A percentile compares a stretch with the other conserved stretches of the same genome.
Evolutionary conservation across 305 asterid genomes (phyloP).

Genomic region (Fraxinus albicans): DNA sequence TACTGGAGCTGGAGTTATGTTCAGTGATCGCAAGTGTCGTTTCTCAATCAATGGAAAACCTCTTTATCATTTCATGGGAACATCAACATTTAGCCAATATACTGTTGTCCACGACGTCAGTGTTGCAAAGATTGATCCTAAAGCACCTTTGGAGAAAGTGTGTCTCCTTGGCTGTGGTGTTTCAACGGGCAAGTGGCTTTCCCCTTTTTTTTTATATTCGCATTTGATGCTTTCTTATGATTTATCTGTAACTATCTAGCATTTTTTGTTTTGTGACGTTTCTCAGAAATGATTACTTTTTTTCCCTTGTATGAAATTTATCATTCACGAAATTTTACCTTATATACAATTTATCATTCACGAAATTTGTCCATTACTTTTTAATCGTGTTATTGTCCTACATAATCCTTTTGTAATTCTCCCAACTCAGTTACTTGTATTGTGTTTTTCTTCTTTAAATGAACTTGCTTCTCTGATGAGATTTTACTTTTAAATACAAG

Average conservation of each 20-base stretch:
- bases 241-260: neutral
- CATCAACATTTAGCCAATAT: constrained; percentile 97
- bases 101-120: constrained; percentile 72
- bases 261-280: neutral
- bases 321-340: neutral
- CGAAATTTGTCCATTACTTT: neutral
- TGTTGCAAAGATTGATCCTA: constrained; percentile 54
- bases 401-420: neutral
- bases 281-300: neutral
- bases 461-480: neutral
- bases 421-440: neutral
- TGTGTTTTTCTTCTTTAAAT: neutral
- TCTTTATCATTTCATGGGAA: constrained; percentile 97
- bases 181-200: constrained; percentile 40
- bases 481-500: neutral
- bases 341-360: too few relatives aligned
- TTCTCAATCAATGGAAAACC: constrained; percentile 86
- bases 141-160: constrained; percentile 56
- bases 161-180: constrained; percentile 61
- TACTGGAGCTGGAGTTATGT: constrained; percentile 98
- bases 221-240: neutral
- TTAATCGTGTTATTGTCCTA: neutral
- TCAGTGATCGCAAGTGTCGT: constrained; percentile 87
- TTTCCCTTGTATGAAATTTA: neutral
- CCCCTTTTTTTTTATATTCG: neutral